These are phyloP conservation scores for Colletotrichum somersetense DNA, from an alignment of 2,329 filamentous ascomycete species.

Conservation along the genomic window DNA sequence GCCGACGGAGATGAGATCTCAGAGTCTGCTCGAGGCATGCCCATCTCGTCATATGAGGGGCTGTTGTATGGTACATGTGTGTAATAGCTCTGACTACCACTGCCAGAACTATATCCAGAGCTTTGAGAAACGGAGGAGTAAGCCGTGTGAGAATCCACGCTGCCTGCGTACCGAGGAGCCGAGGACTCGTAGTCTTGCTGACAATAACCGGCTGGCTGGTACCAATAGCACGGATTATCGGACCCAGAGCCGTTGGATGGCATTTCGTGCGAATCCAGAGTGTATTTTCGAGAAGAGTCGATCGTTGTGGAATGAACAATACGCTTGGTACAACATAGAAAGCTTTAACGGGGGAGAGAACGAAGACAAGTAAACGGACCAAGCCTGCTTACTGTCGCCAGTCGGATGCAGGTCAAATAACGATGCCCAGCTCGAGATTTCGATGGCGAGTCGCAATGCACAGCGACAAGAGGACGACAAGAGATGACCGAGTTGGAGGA, in stretches of 20 bases:
- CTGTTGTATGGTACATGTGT: not conserved
- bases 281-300: not conserved
- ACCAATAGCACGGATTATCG: not conserved
- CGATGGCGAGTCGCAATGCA: not conserved
- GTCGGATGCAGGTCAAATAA: not conserved
- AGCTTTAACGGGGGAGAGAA: not conserved
- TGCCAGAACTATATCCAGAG: slow-evolving; percentile 11
- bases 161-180: slow-evolving; percentile 3
- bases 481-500: not conserved
- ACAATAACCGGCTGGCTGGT: not conserved
- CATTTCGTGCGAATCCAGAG: slow-evolving; percentile 5
- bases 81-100: slow-evolving; percentile 30
- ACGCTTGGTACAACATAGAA: not conserved
- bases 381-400: not conserved
- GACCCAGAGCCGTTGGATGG: not conserved
- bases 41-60: not conserved
- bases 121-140: slow-evolving; percentile 21
- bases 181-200: slow-evolving; percentile 6
- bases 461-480: not conserved
- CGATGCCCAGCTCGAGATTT: slow-evolving; percentile 3
- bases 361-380: not conserved
- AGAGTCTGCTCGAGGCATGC: slow-evolving; percentile 38
- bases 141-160: not conserved
- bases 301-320: not conserved
- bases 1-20: slow-evolving; percentile 44